Conservation (phyloP, 352 stramenopile species). For the Phytophthora cactorum region DNA sequence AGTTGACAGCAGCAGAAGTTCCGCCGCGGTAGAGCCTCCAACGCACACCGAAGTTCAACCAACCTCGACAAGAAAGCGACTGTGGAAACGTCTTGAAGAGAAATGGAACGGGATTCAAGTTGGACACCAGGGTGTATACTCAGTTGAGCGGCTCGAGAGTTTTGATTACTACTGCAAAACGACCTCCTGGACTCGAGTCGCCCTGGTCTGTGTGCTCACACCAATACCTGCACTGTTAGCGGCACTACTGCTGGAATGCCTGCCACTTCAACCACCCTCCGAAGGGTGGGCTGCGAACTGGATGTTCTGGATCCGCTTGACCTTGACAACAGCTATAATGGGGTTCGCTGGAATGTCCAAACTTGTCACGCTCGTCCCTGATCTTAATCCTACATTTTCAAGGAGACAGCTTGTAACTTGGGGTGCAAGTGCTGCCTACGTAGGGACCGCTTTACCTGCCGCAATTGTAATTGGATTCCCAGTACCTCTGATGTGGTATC, state of each 20-base stretch:
- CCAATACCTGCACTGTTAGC: slow-evolving; percentile 12
- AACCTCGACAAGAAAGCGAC: neutral
- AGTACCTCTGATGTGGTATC: neutral
- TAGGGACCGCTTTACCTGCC: neutral
- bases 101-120: slow-evolving; percentile 15
- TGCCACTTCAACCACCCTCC: slow-evolving; percentile 10
- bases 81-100: neutral
- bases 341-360: slow-evolving; percentile 2
- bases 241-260: slow-evolving; percentile 14
- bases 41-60: neutral
- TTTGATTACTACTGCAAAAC: slow-evolving; percentile 29
- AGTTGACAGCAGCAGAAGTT: neutral
- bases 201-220: slow-evolving; percentile 20
- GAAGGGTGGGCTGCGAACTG: slow-evolving; percentile 25
- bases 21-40: neutral
- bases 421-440: neutral
- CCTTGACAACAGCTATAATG: slow-evolving; percentile 1
- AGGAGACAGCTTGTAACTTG: neutral
- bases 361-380: slow-evolving; percentile 12
- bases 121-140: slow-evolving; percentile 20
- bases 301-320: slow-evolving; percentile 23
- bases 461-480: slow-evolving; percentile 3
- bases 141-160: slow-evolving; percentile 18
- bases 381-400: slow-evolving; percentile 16
- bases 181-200: slow-evolving; percentile 9